These are phyloP conservation scores for Mallotus repandus DNA, from an alignment of 441 rosid genomes.

Conservation along the genomic window DNA sequence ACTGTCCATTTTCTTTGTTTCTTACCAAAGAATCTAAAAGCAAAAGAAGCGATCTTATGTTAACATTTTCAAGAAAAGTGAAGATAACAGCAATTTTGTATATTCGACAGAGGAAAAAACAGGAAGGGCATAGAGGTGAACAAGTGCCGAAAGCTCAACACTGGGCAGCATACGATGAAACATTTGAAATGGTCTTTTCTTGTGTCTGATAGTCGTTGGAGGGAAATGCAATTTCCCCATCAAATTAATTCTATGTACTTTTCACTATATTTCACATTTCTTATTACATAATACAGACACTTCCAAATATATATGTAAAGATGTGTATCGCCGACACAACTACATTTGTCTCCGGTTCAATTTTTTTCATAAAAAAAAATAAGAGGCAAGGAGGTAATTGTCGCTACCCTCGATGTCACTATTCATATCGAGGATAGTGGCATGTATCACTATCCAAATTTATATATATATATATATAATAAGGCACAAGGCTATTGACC, in stretches of 20 bases:
- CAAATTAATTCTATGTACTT: neutral
- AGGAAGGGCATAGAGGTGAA: slow-evolving; percentile 4
- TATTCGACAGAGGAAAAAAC: slow-evolving; percentile 20
- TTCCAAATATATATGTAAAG: neutral
- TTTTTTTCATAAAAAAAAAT: no score
- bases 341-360: no score
- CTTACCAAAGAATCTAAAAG: neutral
- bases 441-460: no score
- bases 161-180: slow-evolving; percentile 24
- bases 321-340: no score
- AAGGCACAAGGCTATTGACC: neutral
- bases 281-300: neutral
- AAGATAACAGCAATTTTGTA: neutral
- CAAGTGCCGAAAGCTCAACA: slow-evolving; percentile 18
- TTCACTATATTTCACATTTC: neutral
- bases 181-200: slow-evolving; percentile 19
- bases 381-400: no score
- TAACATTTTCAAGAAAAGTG: neutral
- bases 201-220: slow-evolving; percentile 21
- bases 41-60: neutral
- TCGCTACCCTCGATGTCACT: no score
- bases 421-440: no score
- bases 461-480: neutral
- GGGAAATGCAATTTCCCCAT: neutral
- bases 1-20: slow-evolving; percentile 22